Base-by-base conservation (phyloP, 805 yeast species). In the Suhomyces xylopsoci region DNA sequence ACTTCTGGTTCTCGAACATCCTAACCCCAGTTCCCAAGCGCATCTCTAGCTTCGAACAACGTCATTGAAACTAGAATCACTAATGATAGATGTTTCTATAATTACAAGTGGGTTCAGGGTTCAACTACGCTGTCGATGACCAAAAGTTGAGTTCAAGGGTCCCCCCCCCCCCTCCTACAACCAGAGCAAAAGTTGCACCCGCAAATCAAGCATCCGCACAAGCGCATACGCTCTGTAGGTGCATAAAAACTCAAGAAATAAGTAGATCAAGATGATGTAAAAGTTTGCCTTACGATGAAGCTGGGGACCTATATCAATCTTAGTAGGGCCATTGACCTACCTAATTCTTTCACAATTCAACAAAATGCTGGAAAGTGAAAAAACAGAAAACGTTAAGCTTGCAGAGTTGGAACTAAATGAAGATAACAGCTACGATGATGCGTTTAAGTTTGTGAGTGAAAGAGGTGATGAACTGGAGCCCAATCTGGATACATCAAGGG, bases 391-490 rank as follows among this genome's bases (percentile, higher is more conserved):
- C 20, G 7, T 19, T 19, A 3, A 17, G n/a, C 42, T 38, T 3
- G 20, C 42, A 4, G 20, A 38, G 24, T 2, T 19, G 9, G 42
- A 38, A 38, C 7, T 17, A 15, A 36, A 1, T 9, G 12, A 15
- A 5, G n/a, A 38, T n/a, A 36, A 36, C 14, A 38, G 10, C 14
- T 63, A 51, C 50, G 68, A 64, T 41, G 61, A 55, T 15, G 68
- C 66, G 15, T 63, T 59, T 46, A 57, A 55, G n/a, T 64, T 59
- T 50, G 55, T 62, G 4, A 28, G 12, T n/a, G 43, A 45, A n/a
- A 34, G 15, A 32, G 38, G 17, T 43, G 49, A 38, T 14, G 47
- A 36, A 8, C 3, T 7, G 24, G 14, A 4, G 14, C 7, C 12
- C 28, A 7, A 26, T 9, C 10, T 17, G 28, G n/a, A 12, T n/a